Percentiles rank a stretch among this genome's conserved stretches.
These are phyloP conservation scores for Boletus sp. DNA, from an alignment of 768 basidiomycete species.

Conservation along the genomic window DNA sequence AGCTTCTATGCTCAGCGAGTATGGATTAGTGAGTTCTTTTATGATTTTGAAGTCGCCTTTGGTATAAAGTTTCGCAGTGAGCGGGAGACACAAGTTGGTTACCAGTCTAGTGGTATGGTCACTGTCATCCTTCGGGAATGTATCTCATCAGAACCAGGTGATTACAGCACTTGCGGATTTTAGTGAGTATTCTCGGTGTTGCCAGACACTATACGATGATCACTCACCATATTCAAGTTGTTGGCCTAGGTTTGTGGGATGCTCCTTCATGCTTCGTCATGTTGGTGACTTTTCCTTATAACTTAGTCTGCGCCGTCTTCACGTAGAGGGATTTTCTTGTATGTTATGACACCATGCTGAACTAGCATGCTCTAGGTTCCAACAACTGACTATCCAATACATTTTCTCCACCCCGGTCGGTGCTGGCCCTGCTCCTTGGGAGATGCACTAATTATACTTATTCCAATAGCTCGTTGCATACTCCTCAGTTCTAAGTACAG, in stretches of 20 bases:
- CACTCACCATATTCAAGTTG: constrained; percentile 1
- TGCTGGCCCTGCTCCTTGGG: background rate
- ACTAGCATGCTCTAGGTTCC: background rate
- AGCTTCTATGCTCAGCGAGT: constrained; percentile 7
- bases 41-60: background rate
- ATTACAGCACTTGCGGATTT: background rate
- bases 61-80: constrained; percentile 1
- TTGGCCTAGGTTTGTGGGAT: constrained; percentile 3
- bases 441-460: background rate
- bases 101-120: constrained; percentile 1
- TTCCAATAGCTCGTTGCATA: background rate
- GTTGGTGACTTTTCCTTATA: background rate
- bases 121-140: background rate
- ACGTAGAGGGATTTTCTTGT: background rate
- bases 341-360: background rate
- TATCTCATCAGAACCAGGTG: background rate
- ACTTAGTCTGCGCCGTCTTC: background rate
- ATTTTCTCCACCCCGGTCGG: constrained; percentile 6
- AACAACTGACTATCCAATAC: background rate
- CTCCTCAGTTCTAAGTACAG: background rate
- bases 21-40: constrained; percentile 5
- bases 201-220: background rate
- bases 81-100: constrained; percentile 1
- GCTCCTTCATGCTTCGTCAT: background rate
- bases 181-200: background rate